These are phyloP conservation scores for Hanseniaspora singularis DNA, from an alignment of 805 yeast species.

Conservation along the genomic window DNA sequence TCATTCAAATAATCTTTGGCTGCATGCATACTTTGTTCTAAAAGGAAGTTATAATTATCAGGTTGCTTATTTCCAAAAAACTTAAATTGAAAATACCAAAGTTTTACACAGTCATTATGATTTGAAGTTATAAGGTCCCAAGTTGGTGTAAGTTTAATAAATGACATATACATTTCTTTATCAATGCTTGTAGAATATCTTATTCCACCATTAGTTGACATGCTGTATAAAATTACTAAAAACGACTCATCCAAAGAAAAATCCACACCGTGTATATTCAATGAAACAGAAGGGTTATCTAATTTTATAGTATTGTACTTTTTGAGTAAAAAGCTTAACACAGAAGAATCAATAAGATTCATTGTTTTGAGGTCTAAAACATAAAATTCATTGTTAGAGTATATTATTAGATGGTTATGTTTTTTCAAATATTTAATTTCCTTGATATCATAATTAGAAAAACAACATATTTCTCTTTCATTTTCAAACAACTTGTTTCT, in stretches of 20 bases:
- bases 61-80: conserved; percentile 24
- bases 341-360: not conserved
- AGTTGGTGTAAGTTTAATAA: conserved; percentile 23
- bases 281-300: conserved; percentile 22
- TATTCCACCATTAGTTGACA: conserved; percentile 23
- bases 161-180: conserved; percentile 21
- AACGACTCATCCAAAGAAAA: conserved; percentile 25
- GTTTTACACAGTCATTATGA: conserved; percentile 23
- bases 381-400: conserved; percentile 24
- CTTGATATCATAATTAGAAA: conserved; percentile 17
- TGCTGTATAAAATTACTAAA: conserved; percentile 23
- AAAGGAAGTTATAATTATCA: conserved; percentile 3
- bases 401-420: conserved; percentile 23
- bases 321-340: conserved; percentile 3
- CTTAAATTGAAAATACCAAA: conserved; percentile 28
- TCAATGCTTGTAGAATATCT: conserved; percentile 26
- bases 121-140: conserved; percentile 22
- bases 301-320: conserved; percentile 4
- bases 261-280: conserved; percentile 23
- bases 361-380: conserved; percentile 22
- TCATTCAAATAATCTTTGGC: conserved; percentile 8
- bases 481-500: not conserved
- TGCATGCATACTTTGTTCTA: not conserved
- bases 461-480: conserved; percentile 20
- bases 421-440: conserved; percentile 19